Conservation (phyloP, 129 eudicot species). For the Pittosporum tobira region DNA sequence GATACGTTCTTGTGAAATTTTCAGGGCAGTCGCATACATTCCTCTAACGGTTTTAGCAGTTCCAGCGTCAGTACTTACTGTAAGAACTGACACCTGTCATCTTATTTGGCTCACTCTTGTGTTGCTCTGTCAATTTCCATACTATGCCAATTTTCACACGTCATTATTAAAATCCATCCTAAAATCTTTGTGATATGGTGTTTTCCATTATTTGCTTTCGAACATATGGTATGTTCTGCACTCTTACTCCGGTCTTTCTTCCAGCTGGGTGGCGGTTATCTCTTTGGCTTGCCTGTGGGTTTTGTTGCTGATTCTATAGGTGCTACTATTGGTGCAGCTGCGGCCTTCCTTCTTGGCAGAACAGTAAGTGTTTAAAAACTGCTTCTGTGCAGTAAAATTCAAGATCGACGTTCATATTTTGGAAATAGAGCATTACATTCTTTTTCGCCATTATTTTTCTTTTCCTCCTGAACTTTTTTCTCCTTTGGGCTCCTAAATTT, state of each 20-base stretch:
- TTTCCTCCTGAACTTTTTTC: neutral
- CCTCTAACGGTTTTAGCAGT: slow-evolving; percentile 85
- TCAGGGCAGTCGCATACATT: slow-evolving; percentile 86
- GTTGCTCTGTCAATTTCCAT: neutral
- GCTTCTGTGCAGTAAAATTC: neutral
- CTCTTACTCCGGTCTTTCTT: too few species aligned
- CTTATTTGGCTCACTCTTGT: neutral
- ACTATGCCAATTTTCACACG: too few species aligned
- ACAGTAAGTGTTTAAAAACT: slow-evolving; percentile 44
- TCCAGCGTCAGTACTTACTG: slow-evolving; percentile 89
- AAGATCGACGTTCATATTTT: neutral
- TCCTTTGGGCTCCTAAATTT: slow-evolving; percentile 1
- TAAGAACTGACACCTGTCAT: slow-evolving; percentile 21
- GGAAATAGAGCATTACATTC: neutral
- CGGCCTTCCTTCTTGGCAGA: slow-evolving; percentile 79
- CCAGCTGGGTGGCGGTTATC: slow-evolving; percentile 96
- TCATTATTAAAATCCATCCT: too few species aligned
- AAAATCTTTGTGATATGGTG: too few species aligned
- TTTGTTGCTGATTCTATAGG: slow-evolving; percentile 84
- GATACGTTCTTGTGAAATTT: slow-evolving; percentile 7
- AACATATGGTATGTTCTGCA: too few species aligned
- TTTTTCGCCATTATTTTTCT: neutral
- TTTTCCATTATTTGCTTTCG: too few species aligned
- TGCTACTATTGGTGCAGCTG: slow-evolving; percentile 68
- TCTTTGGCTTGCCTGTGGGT: slow-evolving; percentile 75